phyloP scores from a whole-genome alignment of 106 monocot genomes.

The Iris macrosiphon region DNA sequence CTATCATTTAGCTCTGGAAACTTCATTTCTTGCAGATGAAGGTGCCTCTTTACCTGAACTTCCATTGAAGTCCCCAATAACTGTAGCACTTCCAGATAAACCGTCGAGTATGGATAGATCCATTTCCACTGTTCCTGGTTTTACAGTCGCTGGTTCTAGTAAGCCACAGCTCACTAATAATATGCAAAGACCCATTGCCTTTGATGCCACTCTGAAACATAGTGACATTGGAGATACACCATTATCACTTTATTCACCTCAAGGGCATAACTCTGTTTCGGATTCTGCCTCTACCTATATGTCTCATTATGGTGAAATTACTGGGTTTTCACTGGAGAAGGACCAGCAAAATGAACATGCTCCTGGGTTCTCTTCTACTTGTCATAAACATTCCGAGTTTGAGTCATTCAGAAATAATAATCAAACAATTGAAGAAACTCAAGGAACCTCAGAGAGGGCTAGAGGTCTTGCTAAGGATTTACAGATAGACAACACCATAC shows the following conservation, averaged over 20 bases:
- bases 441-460: conserved; percentile 1
- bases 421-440: conserved; percentile 6
- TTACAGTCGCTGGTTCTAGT: conserved; percentile 13
- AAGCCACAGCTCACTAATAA: conserved; percentile 7
- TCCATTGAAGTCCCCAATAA: conserved; percentile 60
- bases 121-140: conserved; percentile 54
- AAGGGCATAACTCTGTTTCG: neutral
- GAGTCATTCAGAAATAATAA: neutral
- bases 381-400: conserved; percentile 2
- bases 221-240: neutral
- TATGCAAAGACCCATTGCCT: conserved; percentile 10
- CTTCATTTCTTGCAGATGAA: conserved; percentile 94
- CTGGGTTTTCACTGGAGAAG: conserved; percentile 4
- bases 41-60: conserved; percentile 89
- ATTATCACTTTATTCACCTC: conserved; percentile 4
- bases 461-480: neutral
- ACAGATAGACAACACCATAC: conserved; percentile 3
- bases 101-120: conserved; percentile 46
- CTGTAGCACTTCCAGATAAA: conserved; percentile 63
- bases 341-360: conserved; percentile 5
- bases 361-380: neutral
- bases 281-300: conserved; percentile 3
- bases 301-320: conserved; percentile 10
- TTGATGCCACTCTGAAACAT: conserved; percentile 5
- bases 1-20: conserved; percentile 90